These are phyloP conservation scores for Tephrocybe sp. DNA, from an alignment of 768 basidiomycete species.

Conservation along the genomic window DNA sequence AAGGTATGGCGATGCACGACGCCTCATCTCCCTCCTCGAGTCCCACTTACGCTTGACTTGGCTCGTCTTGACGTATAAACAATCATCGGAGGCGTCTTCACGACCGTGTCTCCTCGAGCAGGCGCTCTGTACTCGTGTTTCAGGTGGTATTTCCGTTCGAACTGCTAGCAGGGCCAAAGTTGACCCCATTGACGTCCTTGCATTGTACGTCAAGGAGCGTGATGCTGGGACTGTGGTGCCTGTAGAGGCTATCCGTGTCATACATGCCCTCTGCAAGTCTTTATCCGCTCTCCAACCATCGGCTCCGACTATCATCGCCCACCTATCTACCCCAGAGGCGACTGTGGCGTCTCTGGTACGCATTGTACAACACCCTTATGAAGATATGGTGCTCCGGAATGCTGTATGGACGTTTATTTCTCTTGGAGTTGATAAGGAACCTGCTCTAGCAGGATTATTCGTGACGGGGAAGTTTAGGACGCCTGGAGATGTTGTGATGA, in stretches of 20 bases:
- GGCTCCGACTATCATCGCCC: conserved; percentile 71
- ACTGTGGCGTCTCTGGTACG: conserved; percentile 65
- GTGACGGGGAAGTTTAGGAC: conserved; percentile 69
- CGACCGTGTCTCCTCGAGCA: conserved; percentile 73
- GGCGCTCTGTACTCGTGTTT: conserved; percentile 61
- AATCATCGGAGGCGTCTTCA: conserved; percentile 37
- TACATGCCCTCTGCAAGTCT: conserved; percentile 67
- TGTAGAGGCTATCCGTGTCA: conserved; percentile 60
- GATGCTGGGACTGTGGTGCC: conserved; percentile 60
- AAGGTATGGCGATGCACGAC: conserved; percentile 65
- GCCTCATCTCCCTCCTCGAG: conserved; percentile 67
- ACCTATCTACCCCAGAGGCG: conserved; percentile 74
- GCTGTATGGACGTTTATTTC: conserved; percentile 84
- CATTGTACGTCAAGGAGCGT: conserved; percentile 63
- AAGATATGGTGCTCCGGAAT: conserved; percentile 67
- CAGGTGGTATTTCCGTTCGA: conserved; percentile 43
- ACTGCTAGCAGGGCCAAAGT: conserved; percentile 47
- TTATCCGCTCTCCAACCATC: conserved; percentile 59
- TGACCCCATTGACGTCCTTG: conserved; percentile 75
- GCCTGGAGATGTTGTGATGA: conserved; percentile 31
- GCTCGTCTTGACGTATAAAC: conserved; percentile 64
- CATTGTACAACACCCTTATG: conserved; percentile 76
- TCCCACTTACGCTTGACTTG: conserved; percentile 62
- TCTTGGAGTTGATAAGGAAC: conserved; percentile 80
- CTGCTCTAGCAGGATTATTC: conserved; percentile 78